Percentiles rank a stretch among this genome's conserved stretches.
phyloP scores from a whole-genome alignment of 1,284 basidiomycete genomes.

The Cutaneotrichosporon mucoides region DNA sequence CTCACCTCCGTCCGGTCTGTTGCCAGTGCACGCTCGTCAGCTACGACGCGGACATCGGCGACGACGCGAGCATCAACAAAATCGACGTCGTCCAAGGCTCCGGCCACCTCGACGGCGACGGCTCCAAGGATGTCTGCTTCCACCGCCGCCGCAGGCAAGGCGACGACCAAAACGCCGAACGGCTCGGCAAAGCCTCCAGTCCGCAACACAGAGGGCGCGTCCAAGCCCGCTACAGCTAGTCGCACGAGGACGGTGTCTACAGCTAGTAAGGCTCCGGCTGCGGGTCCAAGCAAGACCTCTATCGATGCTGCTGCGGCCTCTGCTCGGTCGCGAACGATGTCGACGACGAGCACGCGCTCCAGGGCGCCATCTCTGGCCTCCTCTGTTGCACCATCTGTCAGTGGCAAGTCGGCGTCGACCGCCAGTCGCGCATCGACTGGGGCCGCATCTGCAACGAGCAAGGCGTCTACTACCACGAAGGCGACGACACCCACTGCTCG shows the following conservation, averaged over 20 bases:
- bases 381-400: slow-evolving; percentile 20
- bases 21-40: neutral
- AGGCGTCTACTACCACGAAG: neutral
- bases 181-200: neutral
- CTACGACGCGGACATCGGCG: neutral
- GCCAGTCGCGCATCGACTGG: neutral
- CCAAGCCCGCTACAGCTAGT: neutral
- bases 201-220: neutral
- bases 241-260: no score
- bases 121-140: neutral
- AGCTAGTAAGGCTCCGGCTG: no score
- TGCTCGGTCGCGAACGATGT: neutral
- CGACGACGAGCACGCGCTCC: slow-evolving; percentile 1
- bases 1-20: slow-evolving; percentile 4
- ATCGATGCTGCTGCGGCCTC: neutral
- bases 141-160: neutral
- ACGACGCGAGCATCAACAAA: neutral
- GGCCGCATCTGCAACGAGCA: neutral
- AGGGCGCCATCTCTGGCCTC: slow-evolving; percentile 4
- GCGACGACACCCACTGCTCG: no score
- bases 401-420: neutral
- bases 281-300: no score
- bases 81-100: neutral
- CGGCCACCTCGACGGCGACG: neutral
- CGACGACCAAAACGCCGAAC: no score